A percentile compares a stretch with the other conserved stretches of the same genome.
phyloP scores from a whole-genome alignment of 257 asterid genomes.

The Anisodus acutangulus region DNA sequence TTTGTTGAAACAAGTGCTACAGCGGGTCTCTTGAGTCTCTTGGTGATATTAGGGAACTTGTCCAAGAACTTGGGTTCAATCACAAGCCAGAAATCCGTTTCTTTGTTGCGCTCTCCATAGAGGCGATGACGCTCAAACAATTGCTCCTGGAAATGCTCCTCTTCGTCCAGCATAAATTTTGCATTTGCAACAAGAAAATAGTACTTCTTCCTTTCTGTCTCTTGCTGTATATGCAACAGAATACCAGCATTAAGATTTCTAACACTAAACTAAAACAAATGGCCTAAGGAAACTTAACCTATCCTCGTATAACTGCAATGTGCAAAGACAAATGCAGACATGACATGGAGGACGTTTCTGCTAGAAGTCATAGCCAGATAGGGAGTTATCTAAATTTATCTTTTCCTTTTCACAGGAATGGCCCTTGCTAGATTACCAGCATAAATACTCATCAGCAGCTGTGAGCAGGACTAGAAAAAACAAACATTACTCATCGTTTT shows the following conservation, averaged over 20 bases:
- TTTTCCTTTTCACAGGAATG: too few species aligned
- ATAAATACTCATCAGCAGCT: too few species aligned
- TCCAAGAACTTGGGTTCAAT: constrained; percentile 96
- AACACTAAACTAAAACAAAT: background rate
- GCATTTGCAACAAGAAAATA: constrained; percentile 93
- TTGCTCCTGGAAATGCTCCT: constrained; percentile 94
- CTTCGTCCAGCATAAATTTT: constrained; percentile 96
- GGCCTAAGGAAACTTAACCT: background rate
- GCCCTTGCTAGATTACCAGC: too few species aligned
- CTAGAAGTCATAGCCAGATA: too few species aligned
- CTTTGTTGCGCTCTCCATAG: constrained; percentile 63
- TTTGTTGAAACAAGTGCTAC: constrained; percentile 94
- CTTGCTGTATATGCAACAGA: constrained; percentile 42
- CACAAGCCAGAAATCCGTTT: constrained; percentile 96
- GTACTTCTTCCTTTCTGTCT: constrained; percentile 56
- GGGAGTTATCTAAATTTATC: too few species aligned
- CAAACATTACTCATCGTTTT: too few species aligned
- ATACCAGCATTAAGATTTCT: background rate
- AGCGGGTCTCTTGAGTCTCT: constrained; percentile 88
- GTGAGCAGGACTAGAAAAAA: too few species aligned
- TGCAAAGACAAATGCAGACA: too few species aligned
- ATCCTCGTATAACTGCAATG: too few species aligned
- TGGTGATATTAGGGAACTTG: constrained; percentile 33
- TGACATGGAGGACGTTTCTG: too few species aligned
- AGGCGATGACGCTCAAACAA: constrained; percentile 71